Evolutionary conservation across 306 rosid genomes (phyloP).

Genomic region (Argentina anserina): DNA sequence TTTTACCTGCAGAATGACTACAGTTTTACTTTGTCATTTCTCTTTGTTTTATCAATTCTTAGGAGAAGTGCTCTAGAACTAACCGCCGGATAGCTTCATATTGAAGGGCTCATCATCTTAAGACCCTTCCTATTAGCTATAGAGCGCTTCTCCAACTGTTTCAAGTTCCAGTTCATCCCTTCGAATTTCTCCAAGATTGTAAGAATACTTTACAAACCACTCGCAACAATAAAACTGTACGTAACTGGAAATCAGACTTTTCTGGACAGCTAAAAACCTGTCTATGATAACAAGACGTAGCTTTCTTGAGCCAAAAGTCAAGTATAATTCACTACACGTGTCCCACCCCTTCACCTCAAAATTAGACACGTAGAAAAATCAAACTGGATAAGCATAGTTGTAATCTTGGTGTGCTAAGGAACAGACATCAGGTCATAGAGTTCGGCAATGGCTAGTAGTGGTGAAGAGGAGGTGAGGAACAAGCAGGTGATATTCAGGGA

Average conservation of each 20-base stretch:
- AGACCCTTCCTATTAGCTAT: no score
- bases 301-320: background rate
- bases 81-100: no score
- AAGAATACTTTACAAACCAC: background rate
- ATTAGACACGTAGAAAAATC: background rate
- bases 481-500: slow-evolving; percentile 20
- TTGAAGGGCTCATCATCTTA: no score
- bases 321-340: background rate
- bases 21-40: no score
- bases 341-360: background rate
- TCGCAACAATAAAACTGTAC: background rate
- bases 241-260: background rate
- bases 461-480: slow-evolving; percentile 5
- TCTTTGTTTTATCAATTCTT: no score
- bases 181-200: no score
- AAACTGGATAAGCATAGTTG: background rate
- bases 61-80: no score
- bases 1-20: no score
- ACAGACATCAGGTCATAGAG: background rate
- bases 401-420: background rate
- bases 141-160: no score
- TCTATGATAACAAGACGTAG: no score
- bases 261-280: background rate
- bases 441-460: slow-evolving; percentile 4
- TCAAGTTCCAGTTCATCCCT: no score